phyloP scores from a whole-genome alignment of 2,329 filamentous ascomycete genomes.

The Coleophoma cylindrospora region DNA sequence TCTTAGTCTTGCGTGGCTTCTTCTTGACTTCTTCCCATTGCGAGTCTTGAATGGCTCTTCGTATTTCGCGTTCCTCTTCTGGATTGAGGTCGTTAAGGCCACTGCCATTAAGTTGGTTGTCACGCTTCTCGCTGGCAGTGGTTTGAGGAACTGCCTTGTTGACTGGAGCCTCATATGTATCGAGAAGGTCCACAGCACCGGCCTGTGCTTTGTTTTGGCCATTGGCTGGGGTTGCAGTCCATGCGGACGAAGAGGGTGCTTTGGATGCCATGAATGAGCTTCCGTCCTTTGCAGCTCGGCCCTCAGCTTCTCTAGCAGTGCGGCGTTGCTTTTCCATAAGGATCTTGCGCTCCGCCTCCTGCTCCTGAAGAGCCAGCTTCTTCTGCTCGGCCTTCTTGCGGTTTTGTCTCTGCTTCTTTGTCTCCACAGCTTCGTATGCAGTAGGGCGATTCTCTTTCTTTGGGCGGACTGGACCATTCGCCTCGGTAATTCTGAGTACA shows the following conservation, averaged over 20 bases:
- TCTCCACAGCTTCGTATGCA: constrained; percentile 64
- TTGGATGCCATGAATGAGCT: constrained; percentile 47
- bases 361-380: constrained; percentile 69
- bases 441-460: constrained; percentile 54
- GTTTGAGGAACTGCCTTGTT: constrained; percentile 20
- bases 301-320: constrained; percentile 74
- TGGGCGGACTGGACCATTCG: constrained; percentile 49
- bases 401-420: constrained; percentile 95
- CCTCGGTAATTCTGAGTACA: constrained; percentile 73
- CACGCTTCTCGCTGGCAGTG: constrained; percentile 50
- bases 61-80: constrained; percentile 36
- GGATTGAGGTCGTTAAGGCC: constrained; percentile 32
- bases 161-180: constrained; percentile 45
- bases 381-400: constrained; percentile 79
- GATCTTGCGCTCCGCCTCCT: constrained; percentile 72
- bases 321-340: constrained; percentile 81
- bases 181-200: constrained; percentile 43
- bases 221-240: constrained; percentile 26
- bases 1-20: constrained; percentile 15
- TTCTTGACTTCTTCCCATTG: constrained; percentile 29
- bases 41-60: constrained; percentile 7
- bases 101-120: constrained; percentile 34
- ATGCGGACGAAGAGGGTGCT: constrained; percentile 37
- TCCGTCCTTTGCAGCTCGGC: constrained; percentile 78
- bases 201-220: constrained; percentile 20